A percentile compares a stretch with the other conserved stretches of the same genome.
Evolutionary conservation across 225 moss, liverwort and hornwort genomes (phyloP).

Genomic region (Pseudoscleropodium purum): DNA sequence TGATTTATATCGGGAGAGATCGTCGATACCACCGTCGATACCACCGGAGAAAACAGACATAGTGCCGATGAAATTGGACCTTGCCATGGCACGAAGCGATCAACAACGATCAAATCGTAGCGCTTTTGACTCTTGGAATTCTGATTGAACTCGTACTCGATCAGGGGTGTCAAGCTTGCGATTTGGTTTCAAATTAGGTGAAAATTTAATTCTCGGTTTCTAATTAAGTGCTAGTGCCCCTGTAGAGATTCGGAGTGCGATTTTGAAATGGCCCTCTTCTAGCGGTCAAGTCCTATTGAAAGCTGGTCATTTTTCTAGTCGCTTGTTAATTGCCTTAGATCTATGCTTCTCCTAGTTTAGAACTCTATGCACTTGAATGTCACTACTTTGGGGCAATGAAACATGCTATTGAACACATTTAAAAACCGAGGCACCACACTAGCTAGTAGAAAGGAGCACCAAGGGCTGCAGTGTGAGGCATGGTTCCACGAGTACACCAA

Average conservation of each 20-base stretch:
- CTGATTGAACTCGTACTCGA: not conserved
- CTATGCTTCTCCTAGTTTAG: not conserved
- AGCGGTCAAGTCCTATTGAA: not conserved
- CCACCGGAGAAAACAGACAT: not conserved
- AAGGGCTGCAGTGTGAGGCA: not conserved
- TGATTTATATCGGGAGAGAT: not conserved
- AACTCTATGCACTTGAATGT: not conserved
- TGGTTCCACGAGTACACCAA: not conserved
- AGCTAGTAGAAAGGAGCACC: not conserved
- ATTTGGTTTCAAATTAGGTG: not conserved
- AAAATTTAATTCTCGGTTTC: not conserved
- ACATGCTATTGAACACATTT: too few species aligned
- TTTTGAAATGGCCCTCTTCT: not conserved
- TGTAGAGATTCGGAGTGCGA: not conserved
- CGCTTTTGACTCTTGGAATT: not conserved
- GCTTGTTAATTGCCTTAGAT: not conserved
- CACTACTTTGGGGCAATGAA: not conserved
- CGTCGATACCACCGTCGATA: not conserved
- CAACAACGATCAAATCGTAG: not conserved
- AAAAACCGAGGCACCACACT: not conserved
- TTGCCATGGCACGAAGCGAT: not conserved
- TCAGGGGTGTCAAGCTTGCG: not conserved
- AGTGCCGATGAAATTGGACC: not conserved
- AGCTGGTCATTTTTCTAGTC: not conserved
- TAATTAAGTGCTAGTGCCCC: too few species aligned